Conservation (phyloP, 2,329 filamentous ascomycete genomes). For the Pseudogymnoascus sp. region DNA sequence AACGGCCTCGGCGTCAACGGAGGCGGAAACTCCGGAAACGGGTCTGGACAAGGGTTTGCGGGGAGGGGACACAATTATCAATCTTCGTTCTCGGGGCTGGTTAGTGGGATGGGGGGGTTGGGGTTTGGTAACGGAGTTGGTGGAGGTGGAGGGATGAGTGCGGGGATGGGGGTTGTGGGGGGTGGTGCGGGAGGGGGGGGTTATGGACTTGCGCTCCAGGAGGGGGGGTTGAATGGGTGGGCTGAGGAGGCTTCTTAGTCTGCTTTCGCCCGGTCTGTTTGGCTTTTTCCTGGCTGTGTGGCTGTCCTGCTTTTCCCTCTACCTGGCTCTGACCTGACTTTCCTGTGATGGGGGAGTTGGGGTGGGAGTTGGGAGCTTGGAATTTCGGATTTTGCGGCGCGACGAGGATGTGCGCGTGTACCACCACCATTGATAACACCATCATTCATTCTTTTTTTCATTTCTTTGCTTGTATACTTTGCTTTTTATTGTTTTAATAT, state of each 20-base stretch:
- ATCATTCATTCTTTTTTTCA: not conserved
- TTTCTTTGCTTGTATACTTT: not conserved
- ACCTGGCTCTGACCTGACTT: no score
- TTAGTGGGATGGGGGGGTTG: conserved; percentile 20
- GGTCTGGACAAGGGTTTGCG: conserved; percentile 19
- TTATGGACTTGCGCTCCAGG: conserved; percentile 54
- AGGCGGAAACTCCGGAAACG: conserved; percentile 26
- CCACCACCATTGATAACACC: not conserved
- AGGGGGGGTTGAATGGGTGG: conserved; percentile 57
- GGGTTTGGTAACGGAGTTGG: conserved; percentile 15
- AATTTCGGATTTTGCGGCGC: no score
- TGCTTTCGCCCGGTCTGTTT: no score
- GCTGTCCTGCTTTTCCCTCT: no score
- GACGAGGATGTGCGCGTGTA: not conserved
- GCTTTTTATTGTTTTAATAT: not conserved
- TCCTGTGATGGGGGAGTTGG: no score
- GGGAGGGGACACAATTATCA: conserved; percentile 60
- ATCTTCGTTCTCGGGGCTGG: conserved; percentile 39
- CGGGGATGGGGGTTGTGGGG: conserved; percentile 28
- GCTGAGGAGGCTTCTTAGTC: conserved; percentile 41
- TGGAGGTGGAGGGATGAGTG: not conserved
- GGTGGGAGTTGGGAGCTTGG: no score
- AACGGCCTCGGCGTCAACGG: conserved; percentile 34
- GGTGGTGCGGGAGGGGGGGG: conserved; percentile 43
- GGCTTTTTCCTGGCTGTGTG: no score